phyloP scores from a whole-genome alignment of 148 eudicot species.

The Silene uniflora region DNA sequence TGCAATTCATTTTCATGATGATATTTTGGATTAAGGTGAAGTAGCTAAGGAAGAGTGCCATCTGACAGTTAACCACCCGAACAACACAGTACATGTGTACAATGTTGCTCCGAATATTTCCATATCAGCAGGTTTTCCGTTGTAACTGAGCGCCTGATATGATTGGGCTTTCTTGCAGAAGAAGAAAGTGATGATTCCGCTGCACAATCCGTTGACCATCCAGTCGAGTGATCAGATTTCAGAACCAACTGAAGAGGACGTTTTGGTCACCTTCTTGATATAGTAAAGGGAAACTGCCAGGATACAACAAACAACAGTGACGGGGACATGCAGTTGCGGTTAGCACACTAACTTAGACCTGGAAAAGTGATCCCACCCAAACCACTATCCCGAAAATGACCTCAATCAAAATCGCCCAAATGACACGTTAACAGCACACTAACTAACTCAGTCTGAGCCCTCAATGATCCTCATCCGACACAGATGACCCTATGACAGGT shows the following conservation, averaged over 20 bases:
- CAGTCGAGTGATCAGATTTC: constrained; percentile 85
- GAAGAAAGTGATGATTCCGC: constrained; percentile 69
- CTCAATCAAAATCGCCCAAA: too few relatives aligned
- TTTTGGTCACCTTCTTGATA: constrained; percentile 98
- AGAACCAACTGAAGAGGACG: constrained; percentile 80
- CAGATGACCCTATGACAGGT: too few relatives aligned
- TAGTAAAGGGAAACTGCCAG: constrained; percentile 71
- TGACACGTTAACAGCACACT: too few relatives aligned
- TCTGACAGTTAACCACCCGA: constrained; percentile 84
- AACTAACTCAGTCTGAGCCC: too few relatives aligned
- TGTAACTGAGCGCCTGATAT: constrained; percentile 45
- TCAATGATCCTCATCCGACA: too few relatives aligned
- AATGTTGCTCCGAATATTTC: constrained; percentile 72
- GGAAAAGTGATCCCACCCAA: too few relatives aligned
- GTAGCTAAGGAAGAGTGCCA: constrained; percentile 79
- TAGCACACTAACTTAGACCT: too few relatives aligned
- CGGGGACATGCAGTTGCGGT: neutral
- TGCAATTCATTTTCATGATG: constrained; percentile 32
- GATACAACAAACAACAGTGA: constrained; percentile 9
- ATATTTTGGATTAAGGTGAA: constrained; percentile 84
- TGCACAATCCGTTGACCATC: constrained; percentile 82
- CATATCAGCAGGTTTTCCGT: constrained; percentile 54
- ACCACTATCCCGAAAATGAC: too few relatives aligned
- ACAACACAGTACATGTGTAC: constrained; percentile 85
- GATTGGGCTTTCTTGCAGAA: constrained; percentile 55